phyloP scores from a whole-genome alignment of 1,139 yeast species.

The Pichia sp. region DNA sequence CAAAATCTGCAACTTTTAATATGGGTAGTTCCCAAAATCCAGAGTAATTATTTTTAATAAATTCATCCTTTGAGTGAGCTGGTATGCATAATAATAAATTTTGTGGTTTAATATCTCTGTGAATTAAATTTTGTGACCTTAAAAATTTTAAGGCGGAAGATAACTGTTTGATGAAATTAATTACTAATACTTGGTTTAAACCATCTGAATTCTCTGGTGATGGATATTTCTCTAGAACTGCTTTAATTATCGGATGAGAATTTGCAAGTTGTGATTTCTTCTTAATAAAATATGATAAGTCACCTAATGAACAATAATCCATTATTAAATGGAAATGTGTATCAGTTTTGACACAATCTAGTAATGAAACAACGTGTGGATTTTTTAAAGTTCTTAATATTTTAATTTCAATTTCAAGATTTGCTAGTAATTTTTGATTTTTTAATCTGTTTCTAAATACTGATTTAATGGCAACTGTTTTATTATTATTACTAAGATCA shows the following conservation, averaged over 20 bases:
- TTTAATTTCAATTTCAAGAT: slow-evolving; percentile 82
- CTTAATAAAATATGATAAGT: slow-evolving; percentile 78
- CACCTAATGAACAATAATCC: slow-evolving; percentile 97
- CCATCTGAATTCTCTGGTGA: slow-evolving; percentile 73
- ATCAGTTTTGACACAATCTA: slow-evolving; percentile 75
- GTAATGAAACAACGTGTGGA: slow-evolving; percentile 83
- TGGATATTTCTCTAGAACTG: slow-evolving; percentile 77
- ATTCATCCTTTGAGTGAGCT: slow-evolving; percentile 52
- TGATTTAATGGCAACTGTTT: slow-evolving; percentile 80
- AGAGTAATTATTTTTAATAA: slow-evolving; percentile 50
- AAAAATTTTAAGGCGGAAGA: slow-evolving; percentile 79
- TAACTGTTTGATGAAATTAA: slow-evolving; percentile 82
- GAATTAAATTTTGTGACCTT: slow-evolving; percentile 77
- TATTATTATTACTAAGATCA: slow-evolving; percentile 33
- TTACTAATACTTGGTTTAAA: slow-evolving; percentile 66
- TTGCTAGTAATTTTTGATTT: slow-evolving; percentile 80
- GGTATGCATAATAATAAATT: slow-evolving; percentile 81
- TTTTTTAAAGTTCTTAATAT: slow-evolving; percentile 82
- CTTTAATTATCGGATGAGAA: slow-evolving; percentile 74
- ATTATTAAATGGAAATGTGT: slow-evolving; percentile 85
- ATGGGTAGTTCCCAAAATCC: slow-evolving; percentile 89
- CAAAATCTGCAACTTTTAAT: slow-evolving; percentile 92
- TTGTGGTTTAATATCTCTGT: slow-evolving; percentile 90
- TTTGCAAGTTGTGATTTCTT: slow-evolving; percentile 64
- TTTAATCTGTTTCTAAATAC: slow-evolving; percentile 78